Conservation (phyloP, 1,284 basidiomycete genomes). For the Cystobasidiaceae sp. region DNA sequence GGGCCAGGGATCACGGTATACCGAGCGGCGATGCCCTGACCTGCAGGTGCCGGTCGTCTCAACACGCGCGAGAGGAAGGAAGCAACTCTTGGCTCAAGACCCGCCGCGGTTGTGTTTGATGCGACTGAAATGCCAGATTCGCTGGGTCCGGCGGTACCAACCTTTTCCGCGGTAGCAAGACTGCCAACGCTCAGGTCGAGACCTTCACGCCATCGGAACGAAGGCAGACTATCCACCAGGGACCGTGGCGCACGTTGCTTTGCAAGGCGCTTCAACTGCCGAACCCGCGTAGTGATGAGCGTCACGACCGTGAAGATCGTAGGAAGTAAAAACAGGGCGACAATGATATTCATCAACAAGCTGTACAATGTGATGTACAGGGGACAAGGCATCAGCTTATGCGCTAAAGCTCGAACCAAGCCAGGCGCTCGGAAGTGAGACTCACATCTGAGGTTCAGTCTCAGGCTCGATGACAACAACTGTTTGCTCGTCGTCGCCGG, state of each 20-base stretch:
- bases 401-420: too few species aligned
- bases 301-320: constrained; percentile 21
- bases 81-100: constrained; percentile 4
- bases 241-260: constrained; percentile 18
- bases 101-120: constrained; percentile 1
- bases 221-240: constrained; percentile 23
- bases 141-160: not conserved
- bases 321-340: constrained; percentile 30
- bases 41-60: not conserved
- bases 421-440: too few species aligned
- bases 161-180: constrained; percentile 9
- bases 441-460: constrained; percentile 21
- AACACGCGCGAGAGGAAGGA: not conserved
- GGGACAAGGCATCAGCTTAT: too few species aligned
- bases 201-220: constrained; percentile 22
- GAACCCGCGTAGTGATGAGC: constrained; percentile 6
- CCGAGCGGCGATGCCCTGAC: not conserved
- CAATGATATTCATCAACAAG: constrained; percentile 26
- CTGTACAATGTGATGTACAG: too few species aligned
- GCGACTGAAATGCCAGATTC: too few species aligned
- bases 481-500: not conserved
- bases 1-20: not conserved
- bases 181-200: constrained; percentile 7
- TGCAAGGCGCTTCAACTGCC: constrained; percentile 3
- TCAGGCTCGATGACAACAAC: constrained; percentile 17